These are phyloP conservation scores for Barnettozyma pratensis DNA, from an alignment of 805 yeast species.

Conservation along the genomic window DNA sequence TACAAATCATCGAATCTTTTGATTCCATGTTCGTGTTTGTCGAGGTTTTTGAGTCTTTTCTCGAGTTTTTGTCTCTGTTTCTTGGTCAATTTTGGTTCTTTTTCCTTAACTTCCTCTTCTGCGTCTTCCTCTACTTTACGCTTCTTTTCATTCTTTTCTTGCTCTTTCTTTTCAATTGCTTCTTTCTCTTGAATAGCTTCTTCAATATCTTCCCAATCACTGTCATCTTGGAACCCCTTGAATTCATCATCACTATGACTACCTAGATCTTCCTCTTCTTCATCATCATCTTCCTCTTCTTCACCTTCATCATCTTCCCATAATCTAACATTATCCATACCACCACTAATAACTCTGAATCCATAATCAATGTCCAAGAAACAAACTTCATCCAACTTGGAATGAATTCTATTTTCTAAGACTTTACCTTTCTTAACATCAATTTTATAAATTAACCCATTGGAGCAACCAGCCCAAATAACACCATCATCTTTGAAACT, in stretches of 20 bases:
- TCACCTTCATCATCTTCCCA: constrained; percentile 48
- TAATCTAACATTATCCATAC: constrained; percentile 74
- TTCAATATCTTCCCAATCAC: constrained; percentile 21
- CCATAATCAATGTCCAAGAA: constrained; percentile 74
- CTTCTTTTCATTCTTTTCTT: constrained; percentile 13
- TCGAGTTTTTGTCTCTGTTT: constrained; percentile 18
- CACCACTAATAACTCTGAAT: constrained; percentile 75
- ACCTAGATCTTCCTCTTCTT: constrained; percentile 5
- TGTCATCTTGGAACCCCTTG: constrained; percentile 10
- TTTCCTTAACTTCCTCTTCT: constrained; percentile 12
- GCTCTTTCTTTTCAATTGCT: constrained; percentile 8
- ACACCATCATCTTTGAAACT: constrained; percentile 41
- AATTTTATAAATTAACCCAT: constrained; percentile 66
- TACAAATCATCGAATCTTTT: constrained; percentile 57
- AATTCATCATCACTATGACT: constrained; percentile 4
- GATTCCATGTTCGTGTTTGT: constrained; percentile 59
- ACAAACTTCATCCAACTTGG: constrained; percentile 66
- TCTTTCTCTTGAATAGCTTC: constrained; percentile 16
- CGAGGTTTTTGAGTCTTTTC: constrained; percentile 32
- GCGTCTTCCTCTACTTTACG: background rate
- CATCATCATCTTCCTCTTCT: constrained; percentile 14
- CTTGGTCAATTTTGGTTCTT: constrained; percentile 11
- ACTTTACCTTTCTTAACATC: constrained; percentile 61
- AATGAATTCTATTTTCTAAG: constrained; percentile 62
- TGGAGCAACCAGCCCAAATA: constrained; percentile 76